Conservation (phyloP, 23 red algal genomes). For the Agarophyton chilense region DNA sequence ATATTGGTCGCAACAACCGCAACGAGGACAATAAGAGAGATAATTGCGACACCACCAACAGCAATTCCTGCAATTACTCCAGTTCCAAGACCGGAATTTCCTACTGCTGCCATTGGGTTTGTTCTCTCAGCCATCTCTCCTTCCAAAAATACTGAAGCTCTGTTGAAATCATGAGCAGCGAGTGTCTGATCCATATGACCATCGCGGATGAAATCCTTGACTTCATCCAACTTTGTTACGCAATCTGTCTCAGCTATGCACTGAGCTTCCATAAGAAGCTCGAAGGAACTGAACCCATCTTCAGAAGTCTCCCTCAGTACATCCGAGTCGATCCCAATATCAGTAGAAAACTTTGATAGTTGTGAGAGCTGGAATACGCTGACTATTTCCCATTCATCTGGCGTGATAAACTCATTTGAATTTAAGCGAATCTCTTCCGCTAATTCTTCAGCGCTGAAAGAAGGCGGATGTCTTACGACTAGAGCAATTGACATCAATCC, state of each 20-base stretch:
- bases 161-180: constrained; percentile 10
- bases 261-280: background rate
- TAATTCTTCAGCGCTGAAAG: background rate
- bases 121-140: background rate
- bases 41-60: background rate
- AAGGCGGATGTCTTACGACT: constrained; percentile 20
- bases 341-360: background rate
- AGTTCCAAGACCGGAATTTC: constrained; percentile 8
- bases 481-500: background rate
- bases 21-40: background rate
- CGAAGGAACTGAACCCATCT: background rate
- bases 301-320: background rate
- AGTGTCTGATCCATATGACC: constrained; percentile 5
- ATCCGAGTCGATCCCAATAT: too few relatives aligned
- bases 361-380: background rate
- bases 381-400: constrained; percentile 32
- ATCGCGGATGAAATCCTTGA: background rate
- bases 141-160: constrained; percentile 19
- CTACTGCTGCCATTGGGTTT: background rate
- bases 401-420: constrained; percentile 16
- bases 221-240: background rate
- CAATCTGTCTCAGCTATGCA: background rate
- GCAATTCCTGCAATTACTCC: constrained; percentile 22
- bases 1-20: constrained; percentile 5
- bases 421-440: constrained; percentile 19